Base-by-base conservation (phyloP, 768 basidiomycete species). In the Tulasnella sp. region DNA sequence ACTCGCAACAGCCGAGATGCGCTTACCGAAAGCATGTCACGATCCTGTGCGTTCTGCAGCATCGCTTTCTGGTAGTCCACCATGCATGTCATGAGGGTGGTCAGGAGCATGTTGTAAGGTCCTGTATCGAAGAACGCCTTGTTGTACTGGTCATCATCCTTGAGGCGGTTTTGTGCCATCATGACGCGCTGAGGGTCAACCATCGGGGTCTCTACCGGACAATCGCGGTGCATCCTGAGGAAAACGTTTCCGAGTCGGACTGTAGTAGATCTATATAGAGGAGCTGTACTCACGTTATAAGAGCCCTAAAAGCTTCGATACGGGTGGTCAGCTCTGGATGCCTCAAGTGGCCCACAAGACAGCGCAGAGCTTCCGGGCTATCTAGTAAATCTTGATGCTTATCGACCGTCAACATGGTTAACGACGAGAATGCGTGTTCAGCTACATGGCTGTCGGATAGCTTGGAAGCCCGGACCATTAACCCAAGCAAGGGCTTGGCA, bases 401-500 rank as follows among this genome's bases (percentile, higher is more conserved):
- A 19, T 31, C 52, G 38, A 64, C 25, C 6, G 73, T 75, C 6
- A 75, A 58, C 49, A 75, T 75, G 3, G 49, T 67, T 8, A 75
- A 42, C 0, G 73, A 34, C 17, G 54, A 29, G 42, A 75, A 75
- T 22, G 73, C 73, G 31, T 75, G 73, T 25, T 29, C 73, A 2
- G 73, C 14, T 22, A 67, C 40, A 29, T 67, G 29, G 19, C 29
- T 22, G 37, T 75, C 58, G 17, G 54, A 58, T 19, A 38, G 54
- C 25, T 75, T 75, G n/a, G 73, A 75, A 22, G 73, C 73, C n/a
- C 52, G 29, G 40, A 67, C 58, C 73, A 75, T 75, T 9, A 75
- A 36, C n/a, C 69, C 52, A 8, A 75, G 40, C 7, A 75, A 29
- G 8, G 49, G 49, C 52, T 36, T 38, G 29, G 73, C 73, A 38